These are phyloP conservation scores for Ilyonectria destructans DNA, from an alignment of 2,329 filamentous ascomycete species.

Conservation along the genomic window DNA sequence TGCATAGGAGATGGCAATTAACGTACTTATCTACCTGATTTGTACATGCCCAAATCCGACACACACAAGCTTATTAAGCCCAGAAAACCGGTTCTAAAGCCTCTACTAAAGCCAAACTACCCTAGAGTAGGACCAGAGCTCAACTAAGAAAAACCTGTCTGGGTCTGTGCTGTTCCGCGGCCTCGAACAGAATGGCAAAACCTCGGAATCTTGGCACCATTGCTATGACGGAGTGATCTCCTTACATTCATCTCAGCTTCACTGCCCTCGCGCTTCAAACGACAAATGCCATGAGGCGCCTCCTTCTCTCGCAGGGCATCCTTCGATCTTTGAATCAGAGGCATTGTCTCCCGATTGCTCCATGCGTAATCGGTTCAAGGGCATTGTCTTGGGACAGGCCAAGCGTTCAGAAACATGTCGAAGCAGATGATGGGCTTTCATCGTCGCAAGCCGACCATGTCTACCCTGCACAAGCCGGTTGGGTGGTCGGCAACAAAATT, in stretches of 20 bases:
- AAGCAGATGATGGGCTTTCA: background rate
- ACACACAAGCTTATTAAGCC: too few relatives aligned
- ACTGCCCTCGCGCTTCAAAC: background rate
- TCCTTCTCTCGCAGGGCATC: background rate
- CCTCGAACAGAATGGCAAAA: background rate
- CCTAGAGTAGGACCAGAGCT: too few relatives aligned
- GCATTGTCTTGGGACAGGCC: background rate
- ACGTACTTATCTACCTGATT: too few relatives aligned
- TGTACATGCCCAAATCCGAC: too few relatives aligned
- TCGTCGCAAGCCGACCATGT: background rate
- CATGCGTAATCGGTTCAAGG: background rate
- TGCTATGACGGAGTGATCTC: background rate
- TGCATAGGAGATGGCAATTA: too few relatives aligned
- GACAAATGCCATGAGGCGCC: background rate
- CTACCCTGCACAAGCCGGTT: background rate
- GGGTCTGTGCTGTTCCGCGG: background rate
- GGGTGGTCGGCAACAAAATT: background rate
- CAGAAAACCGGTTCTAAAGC: too few relatives aligned
- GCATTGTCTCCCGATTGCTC: background rate
- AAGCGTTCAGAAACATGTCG: background rate
- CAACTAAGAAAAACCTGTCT: background rate
- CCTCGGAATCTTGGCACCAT: background rate
- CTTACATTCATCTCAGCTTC: background rate
- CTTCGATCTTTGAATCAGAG: background rate
- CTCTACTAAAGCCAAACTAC: too few relatives aligned